phyloP scores from a whole-genome alignment of 805 yeast species.

The Sungouiozyma ichnusensis region DNA sequence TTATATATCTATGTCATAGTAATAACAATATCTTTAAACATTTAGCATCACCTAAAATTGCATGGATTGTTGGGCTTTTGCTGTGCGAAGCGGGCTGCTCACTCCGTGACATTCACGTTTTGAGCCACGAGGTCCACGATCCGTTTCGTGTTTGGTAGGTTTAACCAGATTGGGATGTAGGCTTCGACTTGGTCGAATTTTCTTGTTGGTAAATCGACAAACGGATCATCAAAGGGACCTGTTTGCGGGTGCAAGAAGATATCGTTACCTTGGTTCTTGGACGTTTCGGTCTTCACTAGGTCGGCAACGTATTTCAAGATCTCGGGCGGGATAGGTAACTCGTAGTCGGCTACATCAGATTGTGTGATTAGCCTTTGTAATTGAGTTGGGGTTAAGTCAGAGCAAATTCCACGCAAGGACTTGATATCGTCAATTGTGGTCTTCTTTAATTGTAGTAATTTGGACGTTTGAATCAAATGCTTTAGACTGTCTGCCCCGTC shows the following conservation, averaged over 20 bases:
- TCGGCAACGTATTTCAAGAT: constrained; percentile 76
- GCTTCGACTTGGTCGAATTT: constrained; percentile 78
- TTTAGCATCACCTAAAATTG: too few species aligned
- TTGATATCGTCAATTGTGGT: constrained; percentile 81
- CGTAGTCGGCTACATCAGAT: constrained; percentile 88
- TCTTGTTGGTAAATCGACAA: constrained; percentile 60
- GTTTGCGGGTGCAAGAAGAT: constrained; percentile 61
- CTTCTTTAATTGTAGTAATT: constrained; percentile 84
- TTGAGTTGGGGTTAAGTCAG: constrained; percentile 89
- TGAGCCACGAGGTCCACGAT: constrained; percentile 81
- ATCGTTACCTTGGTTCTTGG: constrained; percentile 38
- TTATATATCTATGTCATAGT: neutral
- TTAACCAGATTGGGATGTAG: constrained; percentile 90
- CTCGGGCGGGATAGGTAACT: constrained; percentile 77
- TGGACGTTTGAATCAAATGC: constrained; percentile 87
- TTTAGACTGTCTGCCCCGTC: constrained; percentile 78
- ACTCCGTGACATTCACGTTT: constrained; percentile 48
- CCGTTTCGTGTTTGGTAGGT: constrained; percentile 78
- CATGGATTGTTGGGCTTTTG: too few species aligned
- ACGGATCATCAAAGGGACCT: constrained; percentile 77
- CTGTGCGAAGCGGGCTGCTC: too few species aligned
- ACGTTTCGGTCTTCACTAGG: constrained; percentile 48
- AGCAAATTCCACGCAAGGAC: constrained; percentile 88
- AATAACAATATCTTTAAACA: neutral
- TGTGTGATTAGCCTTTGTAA: constrained; percentile 84